Conservation (phyloP, 2,329 filamentous ascomycete species). For the Penicillium sp. region DNA sequence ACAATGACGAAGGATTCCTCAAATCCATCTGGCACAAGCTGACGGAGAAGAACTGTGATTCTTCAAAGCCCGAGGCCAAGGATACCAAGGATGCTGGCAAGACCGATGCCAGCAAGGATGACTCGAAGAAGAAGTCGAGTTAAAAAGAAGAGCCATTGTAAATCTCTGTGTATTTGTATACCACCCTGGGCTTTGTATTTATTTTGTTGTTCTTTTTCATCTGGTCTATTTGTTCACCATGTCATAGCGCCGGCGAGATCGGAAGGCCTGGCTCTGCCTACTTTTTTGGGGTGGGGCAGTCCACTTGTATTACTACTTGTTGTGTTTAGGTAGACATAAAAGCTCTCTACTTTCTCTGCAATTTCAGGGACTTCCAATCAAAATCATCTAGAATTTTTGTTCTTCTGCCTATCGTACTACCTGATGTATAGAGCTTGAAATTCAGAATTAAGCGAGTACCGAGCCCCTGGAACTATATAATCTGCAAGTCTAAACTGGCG, state of each 20-base stretch:
- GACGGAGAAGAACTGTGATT: constrained; percentile 62
- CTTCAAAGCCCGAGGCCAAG: constrained; percentile 39
- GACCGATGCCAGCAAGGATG: constrained; percentile 35
- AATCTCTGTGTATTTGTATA: constrained; percentile 36
- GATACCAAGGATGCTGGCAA: constrained; percentile 35
- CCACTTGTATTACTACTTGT: constrained; percentile 31
- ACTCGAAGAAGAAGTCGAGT: constrained; percentile 50
- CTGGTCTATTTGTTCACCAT: constrained; percentile 8
- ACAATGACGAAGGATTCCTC: constrained; percentile 86
- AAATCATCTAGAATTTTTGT: not conserved
- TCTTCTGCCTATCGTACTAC: constrained; percentile 3
- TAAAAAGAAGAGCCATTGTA: constrained; percentile 35
- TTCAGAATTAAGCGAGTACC: not conserved
- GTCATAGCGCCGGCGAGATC: constrained; percentile 49
- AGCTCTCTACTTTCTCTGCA: constrained; percentile 31
- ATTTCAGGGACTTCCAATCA: constrained; percentile 9
- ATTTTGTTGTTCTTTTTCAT: constrained; percentile 23
- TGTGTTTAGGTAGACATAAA: constrained; percentile 29
- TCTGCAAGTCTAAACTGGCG: constrained; percentile 3
- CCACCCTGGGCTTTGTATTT: constrained; percentile 37
- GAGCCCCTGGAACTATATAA: not conserved
- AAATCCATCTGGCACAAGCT: constrained; percentile 93
- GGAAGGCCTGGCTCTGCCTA: constrained; percentile 32
- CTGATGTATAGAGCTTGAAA: not conserved
- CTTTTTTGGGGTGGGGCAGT: constrained; percentile 19